These are phyloP conservation scores for Fallopia convolvulus DNA, from an alignment of 148 eudicot species.

Conservation along the genomic window DNA sequence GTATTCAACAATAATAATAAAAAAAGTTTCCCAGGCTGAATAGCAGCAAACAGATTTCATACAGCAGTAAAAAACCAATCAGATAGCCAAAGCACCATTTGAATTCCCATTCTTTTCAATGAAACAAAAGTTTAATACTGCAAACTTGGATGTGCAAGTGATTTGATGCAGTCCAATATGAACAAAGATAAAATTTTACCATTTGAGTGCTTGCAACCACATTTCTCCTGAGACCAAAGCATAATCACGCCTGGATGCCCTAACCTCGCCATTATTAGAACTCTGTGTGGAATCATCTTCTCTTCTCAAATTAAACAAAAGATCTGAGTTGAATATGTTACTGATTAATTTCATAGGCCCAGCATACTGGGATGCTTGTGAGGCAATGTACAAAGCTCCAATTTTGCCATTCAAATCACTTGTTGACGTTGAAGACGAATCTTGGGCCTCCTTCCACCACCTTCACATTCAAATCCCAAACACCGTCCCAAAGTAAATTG, in stretches of 20 bases:
- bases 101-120: constrained; percentile 1
- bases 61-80: background rate
- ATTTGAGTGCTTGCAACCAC: constrained; percentile 91
- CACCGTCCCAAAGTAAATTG: background rate
- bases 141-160: constrained; percentile 1
- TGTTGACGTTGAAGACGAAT: constrained; percentile 23
- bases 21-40: background rate
- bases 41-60: background rate
- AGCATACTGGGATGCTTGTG: constrained; percentile 39
- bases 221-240: constrained; percentile 83
- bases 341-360: constrained; percentile 84
- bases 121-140: background rate
- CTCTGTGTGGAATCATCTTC: constrained; percentile 33
- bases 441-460: constrained; percentile 80
- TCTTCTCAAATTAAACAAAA: constrained; percentile 62
- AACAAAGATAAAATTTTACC: constrained; percentile 31
- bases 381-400: constrained; percentile 49
- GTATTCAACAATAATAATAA: background rate
- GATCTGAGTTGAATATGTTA: constrained; percentile 74
- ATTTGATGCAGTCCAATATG: background rate
- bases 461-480: constrained; percentile 18
- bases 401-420: constrained; percentile 25
- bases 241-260: constrained; percentile 63
- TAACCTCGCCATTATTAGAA: constrained; percentile 43
- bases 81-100: background rate